These are phyloP conservation scores for Fusarium sacchari DNA, from an alignment of 2,329 filamentous ascomycete species.

Conservation along the genomic window DNA sequence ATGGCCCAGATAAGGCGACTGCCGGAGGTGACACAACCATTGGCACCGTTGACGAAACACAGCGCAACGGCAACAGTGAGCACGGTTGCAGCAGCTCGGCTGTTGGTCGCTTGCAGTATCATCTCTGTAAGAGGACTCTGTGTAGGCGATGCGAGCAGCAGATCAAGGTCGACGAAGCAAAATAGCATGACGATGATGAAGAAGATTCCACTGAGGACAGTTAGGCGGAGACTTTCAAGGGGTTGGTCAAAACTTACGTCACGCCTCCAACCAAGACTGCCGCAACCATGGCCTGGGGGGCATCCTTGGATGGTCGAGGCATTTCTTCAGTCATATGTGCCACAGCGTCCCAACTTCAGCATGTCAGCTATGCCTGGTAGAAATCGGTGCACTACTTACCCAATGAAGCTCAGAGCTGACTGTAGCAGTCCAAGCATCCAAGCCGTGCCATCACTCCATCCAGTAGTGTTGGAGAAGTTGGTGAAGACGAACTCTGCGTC, in stretches of 20 bases:
- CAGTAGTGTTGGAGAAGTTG: conserved; percentile 56
- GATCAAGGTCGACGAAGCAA: conserved; percentile 51
- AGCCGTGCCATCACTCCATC: conserved; percentile 57
- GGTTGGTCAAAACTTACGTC: conserved; percentile 45
- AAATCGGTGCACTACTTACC: not conserved
- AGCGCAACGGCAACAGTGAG: conserved; percentile 54
- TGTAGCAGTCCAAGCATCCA: conserved; percentile 60
- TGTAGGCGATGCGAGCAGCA: conserved; percentile 50
- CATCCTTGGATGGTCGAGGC: conserved; percentile 52
- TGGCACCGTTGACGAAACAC: conserved; percentile 58
- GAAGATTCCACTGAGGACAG: conserved; percentile 43
- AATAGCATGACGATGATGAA: conserved; percentile 57
- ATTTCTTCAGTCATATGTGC: conserved; percentile 60
- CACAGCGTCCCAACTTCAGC: conserved; percentile 53
- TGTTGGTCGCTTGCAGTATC: conserved; percentile 54
- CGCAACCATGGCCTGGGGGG: conserved; percentile 52
- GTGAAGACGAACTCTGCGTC: conserved; percentile 56
- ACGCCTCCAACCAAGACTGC: conserved; percentile 55
- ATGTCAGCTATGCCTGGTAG: not conserved
- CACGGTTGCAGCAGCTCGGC: conserved; percentile 51
- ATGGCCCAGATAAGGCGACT: conserved; percentile 58
- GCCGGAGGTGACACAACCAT: conserved; percentile 55
- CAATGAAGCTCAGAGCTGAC: conserved; percentile 49
- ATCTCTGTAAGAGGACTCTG: conserved; percentile 59
- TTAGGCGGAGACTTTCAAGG: not conserved